Conservation (phyloP, 768 basidiomycete species). For the Daedaleopsis sinensis region DNA sequence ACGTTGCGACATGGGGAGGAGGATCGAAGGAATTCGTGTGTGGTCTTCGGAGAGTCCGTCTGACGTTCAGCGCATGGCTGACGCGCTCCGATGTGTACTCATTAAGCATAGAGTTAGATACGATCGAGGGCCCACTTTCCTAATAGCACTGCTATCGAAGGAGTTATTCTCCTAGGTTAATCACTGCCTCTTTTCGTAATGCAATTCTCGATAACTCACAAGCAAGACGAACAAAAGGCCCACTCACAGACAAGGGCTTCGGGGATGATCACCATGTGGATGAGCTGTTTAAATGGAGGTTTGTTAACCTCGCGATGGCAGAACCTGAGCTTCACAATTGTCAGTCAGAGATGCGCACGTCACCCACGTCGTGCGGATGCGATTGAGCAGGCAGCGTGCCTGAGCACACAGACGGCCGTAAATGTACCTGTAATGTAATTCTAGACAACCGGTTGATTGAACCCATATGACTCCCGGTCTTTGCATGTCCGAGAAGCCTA, state of each 20-base stretch:
- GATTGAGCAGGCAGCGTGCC: too few relatives aligned
- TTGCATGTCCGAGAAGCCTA: too few relatives aligned
- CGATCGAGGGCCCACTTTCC: background rate
- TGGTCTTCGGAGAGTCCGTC: background rate
- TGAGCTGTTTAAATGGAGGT: background rate
- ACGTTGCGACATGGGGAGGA: conserved; percentile 13
- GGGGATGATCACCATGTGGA: background rate
- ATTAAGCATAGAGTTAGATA: background rate
- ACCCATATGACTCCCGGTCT: too few relatives aligned
- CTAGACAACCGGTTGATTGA: too few relatives aligned
- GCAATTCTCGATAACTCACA: background rate
- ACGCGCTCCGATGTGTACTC: conserved; percentile 4
- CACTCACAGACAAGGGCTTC: background rate
- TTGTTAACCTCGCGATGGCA: background rate
- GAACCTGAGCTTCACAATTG: background rate
- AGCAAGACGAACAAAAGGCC: background rate
- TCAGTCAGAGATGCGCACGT: background rate
- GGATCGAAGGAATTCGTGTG: conserved; percentile 7
- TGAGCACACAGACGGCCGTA: too few relatives aligned
- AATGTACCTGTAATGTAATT: too few relatives aligned
- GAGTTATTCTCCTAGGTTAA: background rate
- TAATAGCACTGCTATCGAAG: background rate
- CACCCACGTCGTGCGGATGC: background rate
- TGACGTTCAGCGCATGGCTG: conserved; percentile 10
- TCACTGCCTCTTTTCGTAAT: background rate